These are phyloP conservation scores for Cryptococcus deneoformans DNA, from an alignment of 1,284 basidiomycete genomes.

Conservation along the genomic window DNA sequence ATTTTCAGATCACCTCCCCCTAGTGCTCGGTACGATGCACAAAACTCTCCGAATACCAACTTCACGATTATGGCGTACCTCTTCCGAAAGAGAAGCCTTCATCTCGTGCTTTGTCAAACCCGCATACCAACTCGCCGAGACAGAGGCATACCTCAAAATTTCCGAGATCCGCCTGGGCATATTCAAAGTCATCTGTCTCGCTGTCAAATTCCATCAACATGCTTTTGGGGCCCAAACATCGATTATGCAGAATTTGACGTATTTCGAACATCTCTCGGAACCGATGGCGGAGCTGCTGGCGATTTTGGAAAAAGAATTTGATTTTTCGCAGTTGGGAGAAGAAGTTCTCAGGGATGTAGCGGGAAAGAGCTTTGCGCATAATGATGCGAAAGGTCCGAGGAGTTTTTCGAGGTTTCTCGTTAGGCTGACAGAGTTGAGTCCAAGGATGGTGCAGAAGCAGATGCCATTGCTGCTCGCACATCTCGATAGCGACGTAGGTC, in stretches of 20 bases:
- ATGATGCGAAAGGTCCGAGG: slow-evolving; percentile 81
- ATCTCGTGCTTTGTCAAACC: slow-evolving; percentile 80
- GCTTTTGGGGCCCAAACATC: slow-evolving; percentile 78
- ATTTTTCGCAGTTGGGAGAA: slow-evolving; percentile 81
- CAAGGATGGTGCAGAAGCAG: slow-evolving; percentile 84
- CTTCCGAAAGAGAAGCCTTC: slow-evolving; percentile 76
- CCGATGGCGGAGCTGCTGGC: slow-evolving; percentile 88
- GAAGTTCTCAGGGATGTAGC: slow-evolving; percentile 66
- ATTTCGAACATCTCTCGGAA: slow-evolving; percentile 91
- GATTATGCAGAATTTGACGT: slow-evolving; percentile 89
- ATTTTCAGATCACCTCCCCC: slow-evolving; percentile 74
- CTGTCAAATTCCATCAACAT: slow-evolving; percentile 89
- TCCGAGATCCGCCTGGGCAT: slow-evolving; percentile 67
- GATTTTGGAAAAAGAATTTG: slow-evolving; percentile 79
- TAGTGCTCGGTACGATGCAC: slow-evolving; percentile 64
- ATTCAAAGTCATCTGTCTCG: slow-evolving; percentile 85
- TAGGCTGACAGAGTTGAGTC: slow-evolving; percentile 75
- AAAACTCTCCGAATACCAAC: slow-evolving; percentile 71
- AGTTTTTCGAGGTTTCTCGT: slow-evolving; percentile 84
- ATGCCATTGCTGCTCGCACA: slow-evolving; percentile 80
- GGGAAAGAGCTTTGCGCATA: slow-evolving; percentile 38
- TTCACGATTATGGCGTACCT: slow-evolving; percentile 81
- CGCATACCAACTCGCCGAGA: slow-evolving; percentile 81
- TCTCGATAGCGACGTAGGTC: slow-evolving; percentile 81
- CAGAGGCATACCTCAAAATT: slow-evolving; percentile 82